Evolutionary conservation across 352 stramenopile species (phyloP), one percentile per base, ranked within the genome.

Genomic region (Phytophthora europaea): DNA sequence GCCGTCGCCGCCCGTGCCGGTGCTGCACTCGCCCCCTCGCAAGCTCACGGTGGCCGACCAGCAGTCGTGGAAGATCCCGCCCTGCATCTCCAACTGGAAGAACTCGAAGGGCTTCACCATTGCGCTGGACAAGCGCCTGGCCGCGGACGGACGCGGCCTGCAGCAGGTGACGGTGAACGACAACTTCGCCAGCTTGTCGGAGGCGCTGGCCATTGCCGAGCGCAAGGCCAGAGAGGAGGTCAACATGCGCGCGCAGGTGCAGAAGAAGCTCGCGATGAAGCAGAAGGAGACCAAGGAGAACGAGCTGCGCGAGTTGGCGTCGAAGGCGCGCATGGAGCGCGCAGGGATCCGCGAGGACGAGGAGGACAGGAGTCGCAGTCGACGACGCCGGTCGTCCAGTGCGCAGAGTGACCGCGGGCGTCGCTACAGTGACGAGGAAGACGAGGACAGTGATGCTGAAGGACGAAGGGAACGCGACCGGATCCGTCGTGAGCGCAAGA

Each of bases 81-180:
- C 98, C 13, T 99, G 97, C 75, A 99, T 99, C 68, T 99, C 97
- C 34, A 99, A 99, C 80, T 99, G 98, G 98, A 99, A 99, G 78
- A 99, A 99, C 87, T 94, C 94, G 0, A 96, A 97, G 54, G 98
- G 98, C 0, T 99, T 99, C 78, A 99, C 98, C 7, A 99, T 99
- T 79, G 97, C 98, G 26, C 82, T 99, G 43, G 98, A 99, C 83
- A 99, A 99, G 87, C 95, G 98, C 33, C 90, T 99, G 18, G 98
- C 98, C 0, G 98, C 98, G 16, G 98, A 99, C 82, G 98, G 98
- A 36, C 92, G 98, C 31, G 97, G 97, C 4, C 85, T 99, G 59
- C 90, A 98, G 68, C 96, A 99, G 67, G 82, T 94, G 31, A 98
- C 96, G 0, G 97, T 99, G 52, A 99, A 99, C 88, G 93, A 99